A percentile compares a stretch with the other conserved stretches of the same genome.
Evolutionary conservation across 345 rosid genomes (phyloP).

Genomic region (Linum trigynum): DNA sequence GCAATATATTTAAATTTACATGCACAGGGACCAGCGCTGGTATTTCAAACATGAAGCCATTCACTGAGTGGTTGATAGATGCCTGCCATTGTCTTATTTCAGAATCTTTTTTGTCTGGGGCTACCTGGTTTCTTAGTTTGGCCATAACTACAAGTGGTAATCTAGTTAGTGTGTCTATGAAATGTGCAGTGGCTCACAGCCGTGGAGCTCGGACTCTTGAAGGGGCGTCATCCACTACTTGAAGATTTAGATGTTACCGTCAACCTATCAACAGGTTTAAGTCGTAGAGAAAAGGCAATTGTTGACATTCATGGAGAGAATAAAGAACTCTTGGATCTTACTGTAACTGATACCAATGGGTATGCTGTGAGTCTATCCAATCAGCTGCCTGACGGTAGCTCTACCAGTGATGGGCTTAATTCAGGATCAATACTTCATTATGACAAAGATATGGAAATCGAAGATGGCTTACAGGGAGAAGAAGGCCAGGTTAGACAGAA

Average conservation of each 20-base stretch:
- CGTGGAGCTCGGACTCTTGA: slow-evolving; percentile 88
- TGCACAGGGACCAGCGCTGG: neutral
- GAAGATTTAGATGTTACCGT: slow-evolving; percentile 71
- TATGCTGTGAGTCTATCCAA: slow-evolving; percentile 25
- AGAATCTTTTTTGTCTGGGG: no score
- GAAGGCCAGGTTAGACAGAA: slow-evolving; percentile 23
- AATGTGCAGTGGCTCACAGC: slow-evolving; percentile 79
- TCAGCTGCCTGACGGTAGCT: slow-evolving; percentile 26
- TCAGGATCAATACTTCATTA: slow-evolving; percentile 23
- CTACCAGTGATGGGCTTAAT: slow-evolving; percentile 19
- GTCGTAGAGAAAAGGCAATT: slow-evolving; percentile 35
- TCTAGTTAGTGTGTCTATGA: slow-evolving; percentile 13
- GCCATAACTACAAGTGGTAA: slow-evolving; percentile 6
- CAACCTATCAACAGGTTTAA: slow-evolving; percentile 54
- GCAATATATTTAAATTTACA: neutral
- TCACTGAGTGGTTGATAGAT: no score
- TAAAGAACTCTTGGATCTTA: slow-evolving; percentile 37
- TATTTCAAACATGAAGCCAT: no score
- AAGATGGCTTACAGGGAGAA: slow-evolving; percentile 22
- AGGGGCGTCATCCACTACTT: slow-evolving; percentile 95
- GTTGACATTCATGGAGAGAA: slow-evolving; percentile 25
- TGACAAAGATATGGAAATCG: slow-evolving; percentile 22
- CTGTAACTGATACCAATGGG: slow-evolving; percentile 33
- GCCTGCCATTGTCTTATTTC: neutral
- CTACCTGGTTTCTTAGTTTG: neutral